A percentile compares a stretch with the other conserved stretches of the same genome.
These are phyloP conservation scores for Eutypella sp. DNA, from an alignment of 2,329 filamentous ascomycete species.

Conservation along the genomic window DNA sequence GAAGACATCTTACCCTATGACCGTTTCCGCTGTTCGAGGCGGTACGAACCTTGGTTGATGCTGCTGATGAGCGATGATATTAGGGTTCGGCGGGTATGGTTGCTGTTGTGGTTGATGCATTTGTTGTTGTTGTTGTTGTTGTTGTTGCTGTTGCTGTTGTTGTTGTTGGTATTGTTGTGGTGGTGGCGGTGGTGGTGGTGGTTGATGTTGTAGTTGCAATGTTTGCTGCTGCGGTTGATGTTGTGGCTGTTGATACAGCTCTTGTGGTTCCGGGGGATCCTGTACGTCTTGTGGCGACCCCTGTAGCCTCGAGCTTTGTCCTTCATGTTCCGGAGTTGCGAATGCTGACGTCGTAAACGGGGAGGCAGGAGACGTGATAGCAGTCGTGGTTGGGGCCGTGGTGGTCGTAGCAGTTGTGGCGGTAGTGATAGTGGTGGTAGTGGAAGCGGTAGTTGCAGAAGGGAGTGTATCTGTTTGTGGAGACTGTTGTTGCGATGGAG, in stretches of 20 bases:
- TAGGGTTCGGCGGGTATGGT: no score
- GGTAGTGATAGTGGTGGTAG: no score
- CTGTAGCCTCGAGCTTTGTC: no score
- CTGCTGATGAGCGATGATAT: no score
- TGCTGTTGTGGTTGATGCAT: neutral
- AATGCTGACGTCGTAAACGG: no score
- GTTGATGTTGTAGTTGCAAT: neutral
- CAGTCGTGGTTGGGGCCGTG: neutral
- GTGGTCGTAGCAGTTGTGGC: neutral
- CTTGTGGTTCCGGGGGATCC: conserved; percentile 3
- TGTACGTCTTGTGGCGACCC: no score
- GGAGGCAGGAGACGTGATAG: neutral
- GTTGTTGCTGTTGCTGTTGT: neutral
- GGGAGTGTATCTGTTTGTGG: neutral
- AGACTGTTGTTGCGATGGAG: neutral
- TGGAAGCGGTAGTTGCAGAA: no score
- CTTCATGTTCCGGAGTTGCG: no score
- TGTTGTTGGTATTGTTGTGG: neutral
- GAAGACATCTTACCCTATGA: conserved; percentile 1
- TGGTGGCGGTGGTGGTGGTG: no score
- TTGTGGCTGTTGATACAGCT: conserved; percentile 6
- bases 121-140: neutral
- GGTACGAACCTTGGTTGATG: no score
- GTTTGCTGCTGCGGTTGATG: neutral
- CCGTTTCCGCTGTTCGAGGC: conserved; percentile 1